Percentiles rank a stretch among this genome's conserved stretches.
These are phyloP conservation scores for Zoysia pacifica DNA, from an alignment of 176 grass and related monocot species.

Conservation along the genomic window DNA sequence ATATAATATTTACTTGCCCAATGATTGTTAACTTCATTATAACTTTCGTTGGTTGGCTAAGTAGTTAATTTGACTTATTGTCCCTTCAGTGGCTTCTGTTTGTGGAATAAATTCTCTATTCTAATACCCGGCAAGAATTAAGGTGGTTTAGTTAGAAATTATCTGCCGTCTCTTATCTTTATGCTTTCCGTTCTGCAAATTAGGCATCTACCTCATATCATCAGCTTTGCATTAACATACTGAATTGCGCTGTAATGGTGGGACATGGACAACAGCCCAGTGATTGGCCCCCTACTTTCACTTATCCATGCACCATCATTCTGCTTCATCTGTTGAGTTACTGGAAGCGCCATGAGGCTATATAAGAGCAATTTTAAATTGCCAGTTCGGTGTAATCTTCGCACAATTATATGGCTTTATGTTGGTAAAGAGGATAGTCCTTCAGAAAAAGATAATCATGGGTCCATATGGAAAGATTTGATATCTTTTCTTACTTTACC, in stretches of 20 bases:
- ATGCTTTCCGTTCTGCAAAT: slow-evolving; percentile 30
- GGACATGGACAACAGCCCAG: slow-evolving; percentile 37
- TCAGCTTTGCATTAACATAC: slow-evolving; percentile 6
- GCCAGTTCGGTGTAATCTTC: slow-evolving; percentile 37
- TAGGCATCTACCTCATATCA: slow-evolving; percentile 37
- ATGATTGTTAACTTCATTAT: slow-evolving; percentile 21
- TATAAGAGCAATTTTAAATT: slow-evolving; percentile 20
- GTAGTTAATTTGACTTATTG: slow-evolving; percentile 38
- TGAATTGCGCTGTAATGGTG: slow-evolving; percentile 33
- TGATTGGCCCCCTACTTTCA: slow-evolving; percentile 46
- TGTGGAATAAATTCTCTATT: slow-evolving; percentile 45
- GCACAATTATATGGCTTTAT: slow-evolving; percentile 41
- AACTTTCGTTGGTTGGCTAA: slow-evolving; percentile 32
- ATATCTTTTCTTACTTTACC: slow-evolving; percentile 49
- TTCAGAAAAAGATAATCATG: slow-evolving; percentile 43
- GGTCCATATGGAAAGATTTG: slow-evolving; percentile 54
- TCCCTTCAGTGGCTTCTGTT: slow-evolving; percentile 13
- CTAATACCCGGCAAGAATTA: slow-evolving; percentile 21
- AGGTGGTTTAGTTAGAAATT: slow-evolving; percentile 31
- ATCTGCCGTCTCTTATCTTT: slow-evolving; percentile 17
- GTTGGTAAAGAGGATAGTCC: slow-evolving; percentile 42
- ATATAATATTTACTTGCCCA: slow-evolving; percentile 18
- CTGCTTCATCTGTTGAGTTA: slow-evolving; percentile 30
- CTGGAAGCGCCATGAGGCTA: background rate
- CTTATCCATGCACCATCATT: slow-evolving; percentile 43